phyloP scores from a whole-genome alignment of 2,329 filamentous ascomycete genomes.

The Ophiocordyceps australis region DNA sequence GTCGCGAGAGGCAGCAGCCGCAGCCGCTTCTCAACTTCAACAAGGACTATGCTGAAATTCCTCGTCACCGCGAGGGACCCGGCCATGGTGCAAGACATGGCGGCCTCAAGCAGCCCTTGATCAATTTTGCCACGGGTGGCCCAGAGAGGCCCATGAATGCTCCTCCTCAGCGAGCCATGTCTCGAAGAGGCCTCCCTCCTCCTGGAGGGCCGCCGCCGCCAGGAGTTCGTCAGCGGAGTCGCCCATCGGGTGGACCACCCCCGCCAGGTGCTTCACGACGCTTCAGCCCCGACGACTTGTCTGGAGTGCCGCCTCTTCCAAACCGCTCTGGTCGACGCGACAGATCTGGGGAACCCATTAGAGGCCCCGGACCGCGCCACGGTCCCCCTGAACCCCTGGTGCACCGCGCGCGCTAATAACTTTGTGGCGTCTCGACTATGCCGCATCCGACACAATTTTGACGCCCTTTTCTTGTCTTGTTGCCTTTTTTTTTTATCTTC shows the following conservation, averaged over 20 bases:
- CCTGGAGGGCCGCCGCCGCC: not conserved
- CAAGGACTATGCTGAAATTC: slow-evolving; percentile 41
- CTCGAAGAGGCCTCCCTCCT: slow-evolving; percentile 3
- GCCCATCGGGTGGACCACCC: slow-evolving; percentile 6
- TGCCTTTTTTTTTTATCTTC: not conserved
- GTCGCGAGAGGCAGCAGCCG: slow-evolving; percentile 20
- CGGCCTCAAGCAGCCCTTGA: slow-evolving; percentile 19
- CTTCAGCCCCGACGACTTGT: slow-evolving; percentile 1
- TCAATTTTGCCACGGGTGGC: slow-evolving; percentile 23
- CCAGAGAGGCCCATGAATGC: slow-evolving; percentile 3
- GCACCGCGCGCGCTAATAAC: slow-evolving; percentile 7
- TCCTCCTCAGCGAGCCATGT: slow-evolving; percentile 1
- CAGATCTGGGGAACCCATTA: slow-evolving; percentile 1
- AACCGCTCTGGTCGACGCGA: slow-evolving; percentile 9
- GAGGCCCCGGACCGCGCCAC: slow-evolving; percentile 4
- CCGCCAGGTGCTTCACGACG: slow-evolving; percentile 1
- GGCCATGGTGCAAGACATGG: slow-evolving; percentile 26
- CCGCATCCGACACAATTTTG: no score
- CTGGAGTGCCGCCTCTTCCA: slow-evolving; percentile 10
- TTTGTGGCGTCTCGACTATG: not conserved
- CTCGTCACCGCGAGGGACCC: slow-evolving; percentile 32
- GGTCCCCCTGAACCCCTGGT: slow-evolving; percentile 14
- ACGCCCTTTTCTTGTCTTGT: not conserved
- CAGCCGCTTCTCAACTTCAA: slow-evolving; percentile 49
- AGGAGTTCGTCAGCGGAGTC: slow-evolving; percentile 6